Evolutionary conservation across 306 rosid genomes (phyloP).

Genomic region (Cucumis hystrix): DNA sequence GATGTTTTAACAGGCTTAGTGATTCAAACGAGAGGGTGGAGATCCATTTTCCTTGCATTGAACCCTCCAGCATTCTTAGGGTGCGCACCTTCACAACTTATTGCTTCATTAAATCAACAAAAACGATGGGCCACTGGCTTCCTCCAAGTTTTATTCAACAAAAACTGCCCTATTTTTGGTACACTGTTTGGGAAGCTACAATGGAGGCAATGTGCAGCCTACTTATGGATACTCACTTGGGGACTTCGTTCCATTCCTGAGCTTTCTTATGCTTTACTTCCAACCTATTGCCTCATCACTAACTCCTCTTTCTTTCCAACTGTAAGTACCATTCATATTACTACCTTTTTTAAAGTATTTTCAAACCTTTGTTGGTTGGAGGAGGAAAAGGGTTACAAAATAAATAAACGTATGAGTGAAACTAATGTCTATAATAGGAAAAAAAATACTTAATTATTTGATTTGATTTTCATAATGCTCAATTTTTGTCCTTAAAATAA

Average conservation of each 20-base stretch:
- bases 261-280: slow-evolving; percentile 13
- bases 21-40: slow-evolving; percentile 19
- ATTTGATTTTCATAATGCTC: no score
- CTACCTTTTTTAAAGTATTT: no score
- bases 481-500: no score
- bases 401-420: no score
- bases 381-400: no score
- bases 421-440: no score
- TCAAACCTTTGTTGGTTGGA: no score
- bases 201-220: slow-evolving; percentile 13
- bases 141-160: slow-evolving; percentile 10
- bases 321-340: not conserved
- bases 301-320: slow-evolving; percentile 21
- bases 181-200: slow-evolving; percentile 7
- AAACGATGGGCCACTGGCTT: slow-evolving; percentile 22
- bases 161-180: slow-evolving; percentile 5
- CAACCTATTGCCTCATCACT: slow-evolving; percentile 20
- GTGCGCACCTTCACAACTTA: not conserved
- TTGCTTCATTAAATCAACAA: slow-evolving; percentile 3
- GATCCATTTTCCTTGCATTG: slow-evolving; percentile 5
- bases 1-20: slow-evolving; percentile 18
- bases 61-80: slow-evolving; percentile 20
- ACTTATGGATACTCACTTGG: slow-evolving; percentile 8
- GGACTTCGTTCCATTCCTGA: slow-evolving; percentile 4
- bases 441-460: no score